Conservation (phyloP, 495 filamentous ascomycete species). For the Amniculicola lignicola region DNA sequence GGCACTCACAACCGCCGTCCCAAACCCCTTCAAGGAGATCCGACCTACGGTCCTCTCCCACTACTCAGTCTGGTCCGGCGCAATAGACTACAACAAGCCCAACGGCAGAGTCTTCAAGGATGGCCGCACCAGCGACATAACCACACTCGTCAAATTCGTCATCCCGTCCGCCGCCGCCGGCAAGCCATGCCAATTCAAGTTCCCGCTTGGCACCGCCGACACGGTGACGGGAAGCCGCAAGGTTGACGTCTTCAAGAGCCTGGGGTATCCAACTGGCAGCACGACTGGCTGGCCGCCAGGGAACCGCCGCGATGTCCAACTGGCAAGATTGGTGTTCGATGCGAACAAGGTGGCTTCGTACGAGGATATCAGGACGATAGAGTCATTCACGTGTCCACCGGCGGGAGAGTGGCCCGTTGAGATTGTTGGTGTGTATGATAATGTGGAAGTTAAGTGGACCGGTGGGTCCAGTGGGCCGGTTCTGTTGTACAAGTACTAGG, state of each 20-base stretch:
- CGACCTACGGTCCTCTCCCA: background rate
- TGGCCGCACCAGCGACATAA: background rate
- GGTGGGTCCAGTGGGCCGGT: background rate
- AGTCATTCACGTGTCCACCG: slow-evolving; percentile 1
- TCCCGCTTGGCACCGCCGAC: slow-evolving; percentile 2
- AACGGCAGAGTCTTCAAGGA: slow-evolving; percentile 7
- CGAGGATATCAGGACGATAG: background rate
- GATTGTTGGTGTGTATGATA: slow-evolving; percentile 15
- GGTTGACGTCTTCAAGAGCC: slow-evolving; percentile 14
- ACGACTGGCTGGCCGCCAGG: slow-evolving; percentile 9
- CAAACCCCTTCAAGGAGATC: background rate
- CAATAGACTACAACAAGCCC: background rate
- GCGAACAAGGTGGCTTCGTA: background rate
- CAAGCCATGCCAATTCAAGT: slow-evolving; percentile 2
- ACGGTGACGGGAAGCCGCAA: background rate
- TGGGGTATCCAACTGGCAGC: background rate
- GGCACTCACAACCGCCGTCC: slow-evolving; percentile 5
- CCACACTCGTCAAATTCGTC: slow-evolving; percentile 19
- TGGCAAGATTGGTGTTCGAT: background rate
- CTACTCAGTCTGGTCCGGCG: slow-evolving; percentile 15
- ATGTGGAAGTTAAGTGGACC: slow-evolving; percentile 4
- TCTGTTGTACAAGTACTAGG: background rate
- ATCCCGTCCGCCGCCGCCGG: slow-evolving; percentile 9
- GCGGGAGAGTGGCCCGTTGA: background rate
- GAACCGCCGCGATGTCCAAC: slow-evolving; percentile 7